Evolutionary conservation across 164 flowering plant genomes (phyloP), one percentile per base, ranked within the genome.

Genomic region (Buxus sempervirens): DNA sequence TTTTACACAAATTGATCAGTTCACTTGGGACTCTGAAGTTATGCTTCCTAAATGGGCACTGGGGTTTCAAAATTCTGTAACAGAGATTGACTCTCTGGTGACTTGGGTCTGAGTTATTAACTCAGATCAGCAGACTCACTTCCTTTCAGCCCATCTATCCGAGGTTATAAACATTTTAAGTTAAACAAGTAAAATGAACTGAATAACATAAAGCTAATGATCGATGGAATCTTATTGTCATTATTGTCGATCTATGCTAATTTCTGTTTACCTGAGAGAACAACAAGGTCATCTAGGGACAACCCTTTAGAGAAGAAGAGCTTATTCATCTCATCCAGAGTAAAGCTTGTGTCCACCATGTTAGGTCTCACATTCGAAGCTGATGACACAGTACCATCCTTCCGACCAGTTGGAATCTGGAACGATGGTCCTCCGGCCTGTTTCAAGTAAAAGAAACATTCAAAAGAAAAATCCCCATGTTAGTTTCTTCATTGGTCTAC

Each of bases 371-470:
- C 95, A 64, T 83, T 83, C 53, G 86, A 73, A 56, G 78, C 85
- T 21, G 72, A 53, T 21, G 95, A 89, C 14, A 81, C 75, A 57
- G 68, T 78, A 53, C 96, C 97, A 66, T 91, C 97, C 80, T 76
- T 78, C 70, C 97, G 81, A 0, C 96, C 95, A 3, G 88, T 84
- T 7, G 88, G 86, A 60, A 89, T 73, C 75, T 62, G 70, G 72
- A 91, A 22, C n/a, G 21, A 63, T 5, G 96, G 97, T 41, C 97
- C 97, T 28, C 96, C 93, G 1, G 88, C 58, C 93, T 91, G 76
- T 70, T 49, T 36, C 48, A 49, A 41, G 58, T 27, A 25, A 18
- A 64, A n/a, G n/a, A 23, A 20, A 32, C 38, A 32, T 56, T 38
- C n/a, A n/a, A n/a, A n/a, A n/a, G n/a, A 69, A 5, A 7, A 10